phyloP scores from a whole-genome alignment of 2,329 filamentous ascomycete genomes.

The Epichloe coenophiala region DNA sequence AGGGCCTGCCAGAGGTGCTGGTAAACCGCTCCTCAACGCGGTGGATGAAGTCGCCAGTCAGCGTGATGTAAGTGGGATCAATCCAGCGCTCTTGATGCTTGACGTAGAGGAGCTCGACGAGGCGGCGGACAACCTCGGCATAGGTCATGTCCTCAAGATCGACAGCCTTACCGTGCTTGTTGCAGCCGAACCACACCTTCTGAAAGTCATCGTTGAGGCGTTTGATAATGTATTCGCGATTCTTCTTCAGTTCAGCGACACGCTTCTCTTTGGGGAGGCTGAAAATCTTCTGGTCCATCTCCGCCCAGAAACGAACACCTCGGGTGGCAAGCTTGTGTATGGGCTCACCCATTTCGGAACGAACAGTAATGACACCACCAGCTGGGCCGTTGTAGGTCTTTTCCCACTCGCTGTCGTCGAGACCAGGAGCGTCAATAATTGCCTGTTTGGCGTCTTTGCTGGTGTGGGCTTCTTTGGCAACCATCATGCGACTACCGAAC shows the following conservation, averaged over 20 bases:
- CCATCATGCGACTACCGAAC: conserved; percentile 90
- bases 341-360: conserved; percentile 98
- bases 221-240: conserved; percentile 82
- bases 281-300: conserved; percentile 99
- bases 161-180: conserved; percentile 64
- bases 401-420: conserved; percentile 78
- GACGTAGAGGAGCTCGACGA: conserved; percentile 84
- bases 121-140: conserved; percentile 68
- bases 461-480: conserved; percentile 82
- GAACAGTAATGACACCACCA: conserved; percentile 89
- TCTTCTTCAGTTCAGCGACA: conserved; percentile 74
- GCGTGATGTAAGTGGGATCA: conserved; percentile 64
- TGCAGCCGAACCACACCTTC: conserved; percentile 90
- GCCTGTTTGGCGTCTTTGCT: conserved; percentile 79
- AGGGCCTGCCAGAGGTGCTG: conserved; percentile 53
- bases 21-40: conserved; percentile 96
- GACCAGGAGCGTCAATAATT: conserved; percentile 72
- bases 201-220: conserved; percentile 94
- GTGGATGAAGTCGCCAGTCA: conserved; percentile 92
- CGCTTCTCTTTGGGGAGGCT: conserved; percentile 90
- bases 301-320: conserved; percentile 91
- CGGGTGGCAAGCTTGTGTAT: conserved; percentile 98
- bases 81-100: conserved; percentile 89
- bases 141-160: conserved; percentile 97
- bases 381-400: conserved; percentile 84